Evolutionary conservation across 805 yeast genomes (phyloP), one percentile per base, ranked within the genome.

Genomic region (Wickerhamomyces subpelliculosus): DNA sequence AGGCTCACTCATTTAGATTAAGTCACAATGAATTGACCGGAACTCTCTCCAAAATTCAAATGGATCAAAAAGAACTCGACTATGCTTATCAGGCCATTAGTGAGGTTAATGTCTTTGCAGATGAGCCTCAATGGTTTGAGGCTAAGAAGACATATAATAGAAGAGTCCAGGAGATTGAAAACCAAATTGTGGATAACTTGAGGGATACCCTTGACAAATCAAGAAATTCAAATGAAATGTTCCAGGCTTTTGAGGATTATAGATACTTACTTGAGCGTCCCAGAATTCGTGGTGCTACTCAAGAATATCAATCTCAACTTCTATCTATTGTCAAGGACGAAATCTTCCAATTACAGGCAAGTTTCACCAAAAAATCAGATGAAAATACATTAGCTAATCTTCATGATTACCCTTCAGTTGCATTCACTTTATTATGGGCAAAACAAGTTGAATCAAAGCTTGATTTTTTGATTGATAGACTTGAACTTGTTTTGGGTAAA

Each of bases 261-360:
- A 65, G 64, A 27, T 63, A 72, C 4, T 51, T 83, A 12, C 54
- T 80, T 24, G 57, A 57, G 0, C 64, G 83, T 16, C 78, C 82
- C 1, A 62, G 72, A 25, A 66, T 82, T 10, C 61, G 80, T 34
- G 67, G 67, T n/a, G 76, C 82, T 0, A 60, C 80, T 27, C 77
- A 72, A 39, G 81, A 75, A 39, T 77, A 75, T 44, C 86, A 79
- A 46, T 58, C 70, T 1, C 65, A 65, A 27, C 53, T 83, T 8
- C 54, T 80, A 3, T 58, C 56, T 4, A 65, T 69, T 22, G 70
- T 78, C 7, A 74, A 73, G 41, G 35, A 44, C 1, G 84, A 78
- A 34, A 55, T 80, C 3, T 34, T 46, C 0, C 49, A 51, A 8
- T 57, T 80, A 5, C 76, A 73, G 40, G 47, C 48, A 1, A 67